Evolutionary conservation across 345 rosid species (phyloP).

Genomic region (Erucastrum elatum): DNA sequence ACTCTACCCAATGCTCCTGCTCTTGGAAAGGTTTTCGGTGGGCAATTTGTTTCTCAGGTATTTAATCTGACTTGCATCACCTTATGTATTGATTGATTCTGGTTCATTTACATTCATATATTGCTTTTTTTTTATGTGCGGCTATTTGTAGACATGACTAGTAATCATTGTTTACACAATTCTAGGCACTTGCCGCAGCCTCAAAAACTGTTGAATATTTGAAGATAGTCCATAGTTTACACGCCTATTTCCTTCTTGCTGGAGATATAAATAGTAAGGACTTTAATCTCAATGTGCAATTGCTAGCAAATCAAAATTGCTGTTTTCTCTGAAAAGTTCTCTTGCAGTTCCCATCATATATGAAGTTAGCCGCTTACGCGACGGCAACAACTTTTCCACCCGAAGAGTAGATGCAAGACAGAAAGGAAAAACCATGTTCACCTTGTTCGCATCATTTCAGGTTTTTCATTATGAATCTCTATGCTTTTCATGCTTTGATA

Average conservation of each 20-base stretch:
- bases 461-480: constrained; percentile 37
- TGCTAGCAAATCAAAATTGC: constrained; percentile 13
- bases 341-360: constrained; percentile 79
- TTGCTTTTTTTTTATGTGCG: constrained; percentile 4
- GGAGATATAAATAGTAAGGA: constrained; percentile 83
- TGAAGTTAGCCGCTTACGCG: constrained; percentile 70
- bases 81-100: neutral
- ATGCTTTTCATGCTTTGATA: neutral
- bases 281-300: neutral
- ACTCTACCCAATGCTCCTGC: constrained; percentile 81
- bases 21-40: constrained; percentile 90
- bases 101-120: neutral
- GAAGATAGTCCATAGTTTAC: constrained; percentile 82
- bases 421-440: constrained; percentile 70
- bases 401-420: constrained; percentile 90
- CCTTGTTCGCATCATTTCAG: constrained; percentile 84
- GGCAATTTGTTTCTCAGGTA: constrained; percentile 92
- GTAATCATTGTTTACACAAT: constrained; percentile 22
- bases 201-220: constrained; percentile 80
- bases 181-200: constrained; percentile 93
- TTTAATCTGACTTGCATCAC: constrained; percentile 2
- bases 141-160: neutral
- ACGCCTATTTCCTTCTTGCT: constrained; percentile 79
- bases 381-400: constrained; percentile 80
- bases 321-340: neutral